Base-by-base conservation (phyloP, 768 basidiomycete genomes). In the Xerocomellus intermedius region DNA sequence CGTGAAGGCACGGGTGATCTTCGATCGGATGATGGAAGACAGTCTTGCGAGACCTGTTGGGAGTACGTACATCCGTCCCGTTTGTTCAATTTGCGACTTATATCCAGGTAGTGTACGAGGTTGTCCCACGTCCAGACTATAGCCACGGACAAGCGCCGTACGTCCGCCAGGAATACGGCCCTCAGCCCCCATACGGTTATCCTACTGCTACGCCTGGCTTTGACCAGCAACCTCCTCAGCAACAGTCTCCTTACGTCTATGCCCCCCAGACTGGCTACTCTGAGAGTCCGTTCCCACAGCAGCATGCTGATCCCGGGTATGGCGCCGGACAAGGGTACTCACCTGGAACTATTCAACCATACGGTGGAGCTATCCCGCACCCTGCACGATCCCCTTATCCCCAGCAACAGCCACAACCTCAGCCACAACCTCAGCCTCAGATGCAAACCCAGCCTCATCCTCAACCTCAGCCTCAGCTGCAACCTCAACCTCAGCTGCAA, bases 11-110 rank as follows among this genome's bases (percentile, higher is more conserved):
- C 80, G 91, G 44, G 83, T 85, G 16, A 91, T 95, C 51, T 98
- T 95, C 64, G 94, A 97, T 66, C 76, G 86, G 32, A 91, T 97
- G 87, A 92, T 95, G 85, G 91, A 94, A 66, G 92, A 94, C 57
- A 90, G 87, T 63, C 74, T 94, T 30, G 86, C 89, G 5, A 77
- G 87, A 54, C 87, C 91, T 63, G 78, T 82, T 12, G 85, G 81
- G 45, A 76, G 86, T 87, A 66, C 47, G 77, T 69, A 7, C 49
- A 30, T 19, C 28, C 14, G 4, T 39, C 30, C 33, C 4, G 9
- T 21, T 47, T 44, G 10, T 50, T 48, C 42, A 24, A 45, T n/a
- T 19, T 56, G 21, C 17, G 35, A 55, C 45, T 64, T 28, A 63
- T 21, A 28, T 42, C 22, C 43, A 46, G 53, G 22, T 42, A 86